phyloP scores from a whole-genome alignment of 2,329 filamentous ascomycete species.

The Alternaria longipes region DNA sequence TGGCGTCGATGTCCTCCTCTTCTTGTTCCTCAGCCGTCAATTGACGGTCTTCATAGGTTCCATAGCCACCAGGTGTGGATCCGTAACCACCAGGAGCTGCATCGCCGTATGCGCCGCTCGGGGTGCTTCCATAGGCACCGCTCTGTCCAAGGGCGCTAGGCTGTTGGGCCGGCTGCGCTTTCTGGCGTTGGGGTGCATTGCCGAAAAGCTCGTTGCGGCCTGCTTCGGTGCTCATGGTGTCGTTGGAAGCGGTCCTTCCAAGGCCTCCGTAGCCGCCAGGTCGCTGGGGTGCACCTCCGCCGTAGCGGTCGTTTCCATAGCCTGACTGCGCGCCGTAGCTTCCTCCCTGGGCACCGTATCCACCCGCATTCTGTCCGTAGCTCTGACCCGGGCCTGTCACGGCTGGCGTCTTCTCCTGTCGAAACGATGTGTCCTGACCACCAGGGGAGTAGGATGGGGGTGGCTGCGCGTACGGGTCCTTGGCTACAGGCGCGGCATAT shows the following conservation, averaged over 20 bases:
- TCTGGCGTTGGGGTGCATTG: constrained; percentile 61
- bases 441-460: constrained; percentile 52
- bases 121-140: constrained; percentile 33
- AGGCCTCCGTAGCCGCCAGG: constrained; percentile 54
- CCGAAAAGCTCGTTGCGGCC: constrained; percentile 73
- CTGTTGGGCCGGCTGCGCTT: constrained; percentile 53
- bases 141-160: constrained; percentile 27
- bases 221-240: constrained; percentile 58
- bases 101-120: constrained; percentile 34
- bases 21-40: constrained; percentile 82
- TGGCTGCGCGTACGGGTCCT: constrained; percentile 63
- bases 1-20: constrained; percentile 74
- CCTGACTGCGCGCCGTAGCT: constrained; percentile 43
- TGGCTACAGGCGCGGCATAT: constrained; percentile 54
- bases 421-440: constrained; percentile 43
- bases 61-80: constrained; percentile 50
- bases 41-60: constrained; percentile 72
- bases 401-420: constrained; percentile 57
- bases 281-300: constrained; percentile 49
- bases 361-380: constrained; percentile 48
- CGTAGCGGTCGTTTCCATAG: constrained; percentile 62
- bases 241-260: constrained; percentile 48
- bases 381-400: constrained; percentile 52
- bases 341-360: constrained; percentile 41
- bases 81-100: constrained; percentile 33